Evolutionary conservation across 139 green algal genomes (phyloP).

Genomic region (Nannochloris sp.): DNA sequence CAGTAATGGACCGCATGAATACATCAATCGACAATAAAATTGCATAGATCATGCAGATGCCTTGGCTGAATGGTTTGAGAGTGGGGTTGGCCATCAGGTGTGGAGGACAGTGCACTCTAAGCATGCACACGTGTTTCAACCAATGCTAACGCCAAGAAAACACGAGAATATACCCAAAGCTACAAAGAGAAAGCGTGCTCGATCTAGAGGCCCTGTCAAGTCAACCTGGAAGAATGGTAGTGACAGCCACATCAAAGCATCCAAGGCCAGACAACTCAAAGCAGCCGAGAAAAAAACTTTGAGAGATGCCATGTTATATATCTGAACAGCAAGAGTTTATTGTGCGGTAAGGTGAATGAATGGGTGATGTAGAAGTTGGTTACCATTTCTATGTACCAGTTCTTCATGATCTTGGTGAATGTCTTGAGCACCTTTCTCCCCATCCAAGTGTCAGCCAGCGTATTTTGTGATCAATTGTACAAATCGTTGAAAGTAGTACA

Average conservation of each 20-base stretch:
- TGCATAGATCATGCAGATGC: not conserved
- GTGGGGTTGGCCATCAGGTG: constrained; percentile 1
- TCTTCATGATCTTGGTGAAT: too few species aligned
- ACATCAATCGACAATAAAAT: not conserved
- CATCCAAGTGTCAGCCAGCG: too few species aligned
- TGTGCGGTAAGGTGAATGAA: too few species aligned
- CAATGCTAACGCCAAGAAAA: not conserved
- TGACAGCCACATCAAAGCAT: not conserved
- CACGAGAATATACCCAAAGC: not conserved
- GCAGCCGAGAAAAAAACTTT: too few species aligned
- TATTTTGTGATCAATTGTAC: too few species aligned
- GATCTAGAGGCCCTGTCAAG: not conserved
- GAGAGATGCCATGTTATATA: too few species aligned
- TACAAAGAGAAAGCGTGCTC: constrained; percentile 1
- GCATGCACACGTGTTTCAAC: not conserved
- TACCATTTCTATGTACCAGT: too few species aligned
- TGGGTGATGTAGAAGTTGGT: too few species aligned
- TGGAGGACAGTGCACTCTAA: not conserved
- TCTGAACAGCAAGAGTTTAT: too few species aligned
- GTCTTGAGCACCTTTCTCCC: too few species aligned
- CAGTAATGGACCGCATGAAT: not conserved
- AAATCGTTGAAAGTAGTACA: too few species aligned
- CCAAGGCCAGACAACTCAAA: constrained; percentile 2
- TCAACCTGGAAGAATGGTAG: not conserved
- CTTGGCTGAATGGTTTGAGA: not conserved